phyloP scores from a whole-genome alignment of 805 yeast genomes.

The Nakazawaea molendinolei region DNA sequence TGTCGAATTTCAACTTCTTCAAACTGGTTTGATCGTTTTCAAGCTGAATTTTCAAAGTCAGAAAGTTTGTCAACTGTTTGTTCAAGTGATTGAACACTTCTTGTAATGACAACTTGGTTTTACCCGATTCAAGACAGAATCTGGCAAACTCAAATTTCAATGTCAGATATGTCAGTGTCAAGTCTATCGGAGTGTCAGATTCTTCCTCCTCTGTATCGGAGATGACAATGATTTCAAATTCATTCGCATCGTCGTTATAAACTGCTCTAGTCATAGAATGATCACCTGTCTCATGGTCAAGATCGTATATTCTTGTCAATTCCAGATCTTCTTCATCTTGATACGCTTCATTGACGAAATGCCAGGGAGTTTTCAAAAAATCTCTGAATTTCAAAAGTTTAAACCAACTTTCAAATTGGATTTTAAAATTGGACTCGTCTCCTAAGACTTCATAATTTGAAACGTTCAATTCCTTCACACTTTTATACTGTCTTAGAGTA shows the following conservation, averaged over 20 bases:
- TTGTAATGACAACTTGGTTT: slow-evolving; percentile 3
- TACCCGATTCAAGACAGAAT: slow-evolving; percentile 2
- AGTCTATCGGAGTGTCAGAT: slow-evolving; percentile 1
- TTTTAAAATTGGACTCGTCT: not conserved
- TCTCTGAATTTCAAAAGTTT: not conserved
- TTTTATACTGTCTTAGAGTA: not conserved
- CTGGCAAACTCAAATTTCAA: slow-evolving; percentile 5
- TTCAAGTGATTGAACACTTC: slow-evolving; percentile 2
- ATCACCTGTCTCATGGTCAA: not conserved
- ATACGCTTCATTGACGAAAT: slow-evolving; percentile 1
- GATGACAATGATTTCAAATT: not conserved
- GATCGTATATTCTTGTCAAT: slow-evolving; percentile 1
- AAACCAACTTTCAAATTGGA: slow-evolving; percentile 1
- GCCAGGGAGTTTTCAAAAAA: not conserved
- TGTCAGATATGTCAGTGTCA: not conserved
- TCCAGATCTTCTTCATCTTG: slow-evolving; percentile 6
- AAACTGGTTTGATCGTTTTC: not conserved
- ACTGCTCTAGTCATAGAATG: slow-evolving; percentile 3
- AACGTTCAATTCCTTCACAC: slow-evolving; percentile 6
- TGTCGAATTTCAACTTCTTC: slow-evolving; percentile 1
- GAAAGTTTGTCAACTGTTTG: not conserved
- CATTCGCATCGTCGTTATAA: not conserved
- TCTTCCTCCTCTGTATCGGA: slow-evolving; percentile 1
- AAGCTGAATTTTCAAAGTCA: not conserved
- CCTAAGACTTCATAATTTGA: slow-evolving; percentile 3